Evolutionary conservation across 306 rosid species (phyloP), one percentile per base, ranked within the genome.

Genomic region (Boehmeria nivea): DNA sequence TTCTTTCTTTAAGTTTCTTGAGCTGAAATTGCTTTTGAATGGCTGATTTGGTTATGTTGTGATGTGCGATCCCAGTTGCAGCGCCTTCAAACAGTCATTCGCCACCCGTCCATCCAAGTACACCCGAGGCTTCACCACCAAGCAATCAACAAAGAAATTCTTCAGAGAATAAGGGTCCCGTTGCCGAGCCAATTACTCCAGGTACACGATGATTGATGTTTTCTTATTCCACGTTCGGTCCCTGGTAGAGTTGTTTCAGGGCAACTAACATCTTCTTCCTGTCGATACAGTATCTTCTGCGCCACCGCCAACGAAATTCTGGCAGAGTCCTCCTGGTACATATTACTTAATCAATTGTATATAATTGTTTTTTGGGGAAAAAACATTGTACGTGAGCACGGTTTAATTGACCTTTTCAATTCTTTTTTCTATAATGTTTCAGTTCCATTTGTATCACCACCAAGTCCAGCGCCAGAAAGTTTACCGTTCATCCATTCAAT

Each of bases 111-210:
- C 76, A 61, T 8, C 81, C 89, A 43, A 61, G 60, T 22, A 21
- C 42, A 42, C 85, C 76, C 49, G 82, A 62, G 56, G 69, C 66
- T 64, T 69, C 76, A 26, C 87, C 97, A 33, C 76, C 81, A 60
- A 71, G 38, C 42, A n/a, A 61, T 59, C 74, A 62, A 46, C 66
- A 50, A 37, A 64, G 76, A 66, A 72, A 67, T 64, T 66, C 66
- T 60, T 67, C 85, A 50, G 72, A 24, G 52, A 71, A 50, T 54
- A 59, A 64, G 18, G 76, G 64, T 78, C 83, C 80, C 63, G 39
- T 57, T 21, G 33, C 68, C 51, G 73, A 73, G 46, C 79, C 85
- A 54, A 66, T 73, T 72, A 43, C 83, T 33, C 77, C 78, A 57
- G 94, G 88, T 84, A 71, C 59, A 66, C 63, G 61, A 51, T 55